These are phyloP conservation scores for Porcisia hertigi DNA, from an alignment of 208 protist species.

Conservation along the genomic window DNA sequence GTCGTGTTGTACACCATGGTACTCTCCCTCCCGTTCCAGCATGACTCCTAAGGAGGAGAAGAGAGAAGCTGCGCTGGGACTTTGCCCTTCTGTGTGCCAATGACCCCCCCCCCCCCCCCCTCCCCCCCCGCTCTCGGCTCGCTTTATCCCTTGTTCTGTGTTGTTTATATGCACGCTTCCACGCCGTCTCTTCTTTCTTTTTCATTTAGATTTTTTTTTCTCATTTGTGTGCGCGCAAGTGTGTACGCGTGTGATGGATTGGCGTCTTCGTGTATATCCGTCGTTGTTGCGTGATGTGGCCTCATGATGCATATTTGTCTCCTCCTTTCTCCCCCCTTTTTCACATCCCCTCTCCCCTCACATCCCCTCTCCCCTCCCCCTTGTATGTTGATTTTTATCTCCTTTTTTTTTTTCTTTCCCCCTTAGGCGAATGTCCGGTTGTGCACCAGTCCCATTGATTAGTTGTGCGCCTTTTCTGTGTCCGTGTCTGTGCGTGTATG, in stretches of 20 bases:
- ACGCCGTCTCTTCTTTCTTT: neutral
- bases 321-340: too few relatives aligned
- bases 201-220: conserved; percentile 1
- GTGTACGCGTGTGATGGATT: neutral
- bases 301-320: too few relatives aligned
- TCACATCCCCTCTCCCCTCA: too few relatives aligned
- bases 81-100: neutral
- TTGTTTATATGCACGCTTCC: neutral
- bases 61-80: neutral
- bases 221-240: too few relatives aligned
- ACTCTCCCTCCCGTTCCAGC: neutral
- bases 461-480: too few relatives aligned
- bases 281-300: too few relatives aligned
- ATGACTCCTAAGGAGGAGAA: neutral
- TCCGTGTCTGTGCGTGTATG: too few relatives aligned
- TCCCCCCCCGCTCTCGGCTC: neutral
- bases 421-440: neutral
- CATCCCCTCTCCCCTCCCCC: neutral
- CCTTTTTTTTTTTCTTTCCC: neutral
- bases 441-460: neutral
- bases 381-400: neutral
- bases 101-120: neutral
- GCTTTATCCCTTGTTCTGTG: neutral
- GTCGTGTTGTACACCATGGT: neutral
- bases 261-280: too few relatives aligned